Evolutionary conservation across 1,284 basidiomycete genomes (phyloP).

Genomic region (Rhodofomes roseus): DNA sequence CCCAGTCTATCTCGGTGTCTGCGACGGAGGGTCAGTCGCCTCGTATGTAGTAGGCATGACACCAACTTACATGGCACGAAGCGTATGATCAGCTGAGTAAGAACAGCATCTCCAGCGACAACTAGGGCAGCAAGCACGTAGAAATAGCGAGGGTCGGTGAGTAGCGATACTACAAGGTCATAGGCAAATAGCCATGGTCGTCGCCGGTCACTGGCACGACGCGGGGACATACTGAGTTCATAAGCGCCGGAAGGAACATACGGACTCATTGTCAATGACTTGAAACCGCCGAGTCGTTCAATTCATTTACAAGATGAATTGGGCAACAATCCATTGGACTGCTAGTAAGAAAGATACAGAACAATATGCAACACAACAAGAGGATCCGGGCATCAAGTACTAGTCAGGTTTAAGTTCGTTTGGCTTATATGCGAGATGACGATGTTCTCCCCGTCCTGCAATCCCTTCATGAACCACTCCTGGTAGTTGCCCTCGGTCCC

Average conservation of each 20-base stretch:
- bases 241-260: not conserved
- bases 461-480: slow-evolving; percentile 43
- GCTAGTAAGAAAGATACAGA: not conserved
- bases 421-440: slow-evolving; percentile 15
- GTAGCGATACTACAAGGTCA: slow-evolving; percentile 26
- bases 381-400: not conserved
- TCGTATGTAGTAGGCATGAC: slow-evolving; percentile 3
- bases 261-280: not conserved
- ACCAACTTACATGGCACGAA: slow-evolving; percentile 75
- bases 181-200: slow-evolving; percentile 3
- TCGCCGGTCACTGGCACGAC: not conserved
- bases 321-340: not conserved
- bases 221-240: not conserved
- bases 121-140: slow-evolving; percentile 60
- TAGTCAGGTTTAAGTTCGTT: not conserved
- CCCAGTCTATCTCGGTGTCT: slow-evolving; percentile 99
- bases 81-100: slow-evolving; percentile 76
- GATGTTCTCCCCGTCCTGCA: slow-evolving; percentile 38
- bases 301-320: not conserved
- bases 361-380: not conserved
- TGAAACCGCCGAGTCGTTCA: no score
- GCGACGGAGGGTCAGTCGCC: slow-evolving; percentile 16
- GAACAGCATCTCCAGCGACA: slow-evolving; percentile 65
- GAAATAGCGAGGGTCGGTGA: slow-evolving; percentile 63
- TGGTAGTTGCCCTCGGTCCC: slow-evolving; percentile 43